phyloP scores from a whole-genome alignment of 345 rosid genomes.

The Eucalyptus leucophloia region DNA sequence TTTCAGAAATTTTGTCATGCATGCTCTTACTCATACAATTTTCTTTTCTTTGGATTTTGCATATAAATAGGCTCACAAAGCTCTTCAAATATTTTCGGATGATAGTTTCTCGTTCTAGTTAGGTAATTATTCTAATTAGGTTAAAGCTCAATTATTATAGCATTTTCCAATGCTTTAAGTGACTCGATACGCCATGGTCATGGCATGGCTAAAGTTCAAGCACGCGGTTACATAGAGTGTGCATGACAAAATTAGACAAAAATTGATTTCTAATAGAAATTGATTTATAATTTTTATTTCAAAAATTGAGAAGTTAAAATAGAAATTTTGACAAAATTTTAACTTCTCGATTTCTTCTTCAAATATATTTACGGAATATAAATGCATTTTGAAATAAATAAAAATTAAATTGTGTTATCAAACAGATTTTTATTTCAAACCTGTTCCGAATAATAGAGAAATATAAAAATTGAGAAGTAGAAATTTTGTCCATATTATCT shows the following conservation, averaged over 20 bases:
- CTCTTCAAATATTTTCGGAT: background rate
- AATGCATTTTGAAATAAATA: too few relatives aligned
- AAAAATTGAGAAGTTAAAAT: too few relatives aligned
- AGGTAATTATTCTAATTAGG: background rate
- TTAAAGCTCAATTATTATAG: background rate
- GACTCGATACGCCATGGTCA: background rate
- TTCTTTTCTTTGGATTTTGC: background rate
- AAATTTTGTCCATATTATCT: background rate
- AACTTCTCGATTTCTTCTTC: too few relatives aligned
- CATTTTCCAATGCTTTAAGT: background rate
- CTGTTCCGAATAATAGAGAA: fast-evolving
- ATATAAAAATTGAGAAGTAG: fast-evolving
- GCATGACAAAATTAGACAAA: too few relatives aligned
- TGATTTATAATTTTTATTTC: too few relatives aligned
- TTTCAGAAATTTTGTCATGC: too few relatives aligned
- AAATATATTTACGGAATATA: too few relatives aligned
- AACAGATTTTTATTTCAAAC: fast-evolving
- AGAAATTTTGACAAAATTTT: too few relatives aligned
- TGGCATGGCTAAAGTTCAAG: too few relatives aligned
- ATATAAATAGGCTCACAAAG: background rate
- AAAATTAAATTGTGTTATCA: too few relatives aligned
- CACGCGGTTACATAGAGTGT: background rate
- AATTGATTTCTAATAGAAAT: too few relatives aligned
- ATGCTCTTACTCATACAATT: background rate
- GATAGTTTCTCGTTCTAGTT: fast-evolving